Evolutionary conservation across 2,329 filamentous ascomycete genomes (phyloP).

Genomic region (Microascus cirrosus): DNA sequence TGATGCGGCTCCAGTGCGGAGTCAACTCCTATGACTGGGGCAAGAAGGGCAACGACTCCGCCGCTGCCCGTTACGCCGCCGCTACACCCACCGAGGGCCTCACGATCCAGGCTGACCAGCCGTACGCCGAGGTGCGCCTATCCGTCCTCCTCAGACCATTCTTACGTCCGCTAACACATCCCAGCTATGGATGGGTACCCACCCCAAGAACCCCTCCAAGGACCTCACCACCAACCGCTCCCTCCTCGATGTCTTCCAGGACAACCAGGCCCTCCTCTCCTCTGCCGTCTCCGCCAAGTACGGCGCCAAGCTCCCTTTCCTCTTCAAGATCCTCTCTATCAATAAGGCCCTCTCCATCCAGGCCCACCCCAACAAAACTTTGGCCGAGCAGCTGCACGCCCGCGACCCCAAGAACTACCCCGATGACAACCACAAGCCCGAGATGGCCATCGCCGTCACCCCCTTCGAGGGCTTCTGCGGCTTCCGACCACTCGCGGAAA

Average conservation of each 20-base stretch:
- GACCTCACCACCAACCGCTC: conserved; percentile 75
- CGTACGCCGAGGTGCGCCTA: conserved; percentile 73
- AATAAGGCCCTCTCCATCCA: conserved; percentile 95
- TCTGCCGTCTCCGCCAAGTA: conserved; percentile 63
- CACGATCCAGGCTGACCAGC: conserved; percentile 71
- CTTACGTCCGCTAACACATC: not conserved
- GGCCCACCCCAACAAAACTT: conserved; percentile 90
- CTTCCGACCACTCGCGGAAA: conserved; percentile 80
- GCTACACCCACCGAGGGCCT: conserved; percentile 69
- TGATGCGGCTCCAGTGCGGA: conserved; percentile 79
- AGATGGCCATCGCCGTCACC: conserved; percentile 98
- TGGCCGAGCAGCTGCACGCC: conserved; percentile 74
- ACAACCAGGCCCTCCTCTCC: conserved; percentile 76
- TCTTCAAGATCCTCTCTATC: conserved; percentile 97
- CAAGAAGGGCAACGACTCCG: conserved; percentile 78
- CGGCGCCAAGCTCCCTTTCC: conserved; percentile 75
- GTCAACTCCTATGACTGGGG: conserved; percentile 99
- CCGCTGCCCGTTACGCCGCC: conserved; percentile 80
- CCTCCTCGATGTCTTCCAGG: conserved; percentile 75
- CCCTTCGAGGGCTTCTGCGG: conserved; percentile 94
- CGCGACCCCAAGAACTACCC: conserved; percentile 90
- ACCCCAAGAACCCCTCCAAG: conserved; percentile 89
- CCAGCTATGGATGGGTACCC: conserved; percentile 98
- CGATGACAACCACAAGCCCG: conserved; percentile 98
- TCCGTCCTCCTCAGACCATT: not conserved